Evolutionary conservation across 306 rosid genomes (phyloP).

Genomic region (Trifolium pratense): DNA sequence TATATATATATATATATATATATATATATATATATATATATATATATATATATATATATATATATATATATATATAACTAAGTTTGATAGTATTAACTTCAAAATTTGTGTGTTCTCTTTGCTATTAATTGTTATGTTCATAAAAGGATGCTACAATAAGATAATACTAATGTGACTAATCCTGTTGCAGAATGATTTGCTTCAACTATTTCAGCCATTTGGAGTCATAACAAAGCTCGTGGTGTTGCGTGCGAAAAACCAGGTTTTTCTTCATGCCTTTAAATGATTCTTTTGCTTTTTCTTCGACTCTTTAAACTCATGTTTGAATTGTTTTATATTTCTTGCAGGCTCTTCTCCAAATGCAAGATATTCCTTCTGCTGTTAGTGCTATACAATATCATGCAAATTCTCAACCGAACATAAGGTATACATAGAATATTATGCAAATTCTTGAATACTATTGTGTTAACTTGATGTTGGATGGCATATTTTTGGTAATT

Average conservation of each 20-base stretch:
- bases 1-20: too few species aligned
- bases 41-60: too few species aligned
- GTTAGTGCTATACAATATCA: constrained; percentile 84
- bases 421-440: too few species aligned
- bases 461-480: constrained; percentile 13
- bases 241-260: constrained; percentile 98
- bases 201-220: constrained; percentile 96
- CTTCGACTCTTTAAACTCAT: constrained; percentile 16
- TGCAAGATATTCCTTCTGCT: constrained; percentile 92
- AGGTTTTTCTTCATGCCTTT: constrained; percentile 59
- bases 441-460: constrained; percentile 25
- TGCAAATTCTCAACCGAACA: constrained; percentile 85
- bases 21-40: too few species aligned
- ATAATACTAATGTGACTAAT: constrained; percentile 10
- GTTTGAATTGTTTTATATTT: constrained; percentile 19
- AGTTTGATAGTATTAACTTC: constrained; percentile 1
- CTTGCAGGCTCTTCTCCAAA: constrained; percentile 92
- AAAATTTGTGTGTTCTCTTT: constrained; percentile 10
- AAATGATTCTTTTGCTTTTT: constrained; percentile 12
- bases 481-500: constrained; percentile 10
- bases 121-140: constrained; percentile 22
- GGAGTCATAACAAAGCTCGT: constrained; percentile 99
- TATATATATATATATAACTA: too few species aligned
- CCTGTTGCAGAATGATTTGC: constrained; percentile 84
- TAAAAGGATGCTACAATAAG: constrained; percentile 16